Evolutionary conservation across 306 rosid species (phyloP).

Genomic region (Heteromeles arbutifolia): DNA sequence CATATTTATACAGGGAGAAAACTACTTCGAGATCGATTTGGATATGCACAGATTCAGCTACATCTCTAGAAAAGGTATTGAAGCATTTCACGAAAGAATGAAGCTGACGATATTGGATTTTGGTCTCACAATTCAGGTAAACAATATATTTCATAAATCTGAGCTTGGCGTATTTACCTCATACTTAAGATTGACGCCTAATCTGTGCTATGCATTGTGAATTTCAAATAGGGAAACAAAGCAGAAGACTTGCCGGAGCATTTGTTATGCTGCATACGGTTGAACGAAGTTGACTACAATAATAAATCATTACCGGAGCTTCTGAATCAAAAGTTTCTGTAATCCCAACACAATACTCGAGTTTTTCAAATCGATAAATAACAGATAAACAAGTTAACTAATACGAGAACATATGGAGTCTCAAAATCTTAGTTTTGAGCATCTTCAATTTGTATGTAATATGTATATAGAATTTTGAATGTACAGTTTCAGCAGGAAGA

Average conservation of each 20-base stretch:
- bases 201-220: constrained; percentile 11
- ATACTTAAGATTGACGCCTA: constrained; percentile 8
- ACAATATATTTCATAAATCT: not conserved
- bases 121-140: constrained; percentile 93
- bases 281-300: constrained; percentile 57
- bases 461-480: not conserved
- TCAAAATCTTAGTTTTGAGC: not conserved
- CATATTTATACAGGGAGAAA: constrained; percentile 67
- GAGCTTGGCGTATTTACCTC: not conserved
- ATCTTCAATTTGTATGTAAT: not conserved
- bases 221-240: constrained; percentile 61
- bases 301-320: constrained; percentile 41
- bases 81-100: constrained; percentile 71
- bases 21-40: constrained; percentile 90
- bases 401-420: not conserved
- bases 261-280: constrained; percentile 63
- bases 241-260: constrained; percentile 84
- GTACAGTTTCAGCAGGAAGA: constrained; percentile 8
- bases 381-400: not conserved
- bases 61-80: constrained; percentile 86
- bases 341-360: not conserved
- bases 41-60: constrained; percentile 94
- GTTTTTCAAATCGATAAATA: not conserved
- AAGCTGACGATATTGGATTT: constrained; percentile 66
- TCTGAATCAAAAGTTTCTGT: constrained; percentile 19